Evolutionary conservation across 768 basidiomycete genomes (phyloP), one percentile per base, ranked within the genome.

Genomic region (Termitomyces bulborhizus): DNA sequence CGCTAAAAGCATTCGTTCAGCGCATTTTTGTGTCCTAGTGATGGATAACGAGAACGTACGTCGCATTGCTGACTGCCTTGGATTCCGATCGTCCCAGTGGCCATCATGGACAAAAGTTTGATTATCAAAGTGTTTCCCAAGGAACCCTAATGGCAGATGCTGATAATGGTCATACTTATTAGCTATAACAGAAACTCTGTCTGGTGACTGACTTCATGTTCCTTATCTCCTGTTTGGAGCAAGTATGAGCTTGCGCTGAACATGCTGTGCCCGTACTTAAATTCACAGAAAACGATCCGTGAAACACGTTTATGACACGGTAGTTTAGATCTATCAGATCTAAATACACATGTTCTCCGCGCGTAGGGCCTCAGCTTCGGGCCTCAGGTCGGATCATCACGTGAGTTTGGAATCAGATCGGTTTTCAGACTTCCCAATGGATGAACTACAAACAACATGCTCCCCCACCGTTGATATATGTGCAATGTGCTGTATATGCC

Each of bases 1-100:
- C 77, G 69, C 79, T 81, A 16, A 27, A 5, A 37, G 4, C 24
- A 39, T 16, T 37, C 0, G 9, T 8, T 27, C 6, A 37, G 24
- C 5, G 9, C 29, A 15, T 15, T 15, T 2, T 3, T n/a, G 29
- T 4, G 1, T 11, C n/a, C 26, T 1, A 27, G 27, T 6, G 16
- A 49, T 16, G n/a, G 1, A 8, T 12, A 39, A 49, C 18, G 49
- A 18, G 26, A 40, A 8, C 49, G 11, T 29, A 50, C 49, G 27
- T 50, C 49, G 39, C 49, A 50, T 29, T 49, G 48, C n/a, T 49
- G 48, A 11, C 15, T 27, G 6, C 36, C 26, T 37, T 37, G 36
- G 16, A n/a, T 24, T n/a, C 36, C 26, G n/a, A 39, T n/a, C 16
- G 26, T 32, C 31, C 31, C 12, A 13, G 34, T 27, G 21, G 21